Conservation (phyloP, 306 rosid species). For the Begonia masoniana region DNA sequence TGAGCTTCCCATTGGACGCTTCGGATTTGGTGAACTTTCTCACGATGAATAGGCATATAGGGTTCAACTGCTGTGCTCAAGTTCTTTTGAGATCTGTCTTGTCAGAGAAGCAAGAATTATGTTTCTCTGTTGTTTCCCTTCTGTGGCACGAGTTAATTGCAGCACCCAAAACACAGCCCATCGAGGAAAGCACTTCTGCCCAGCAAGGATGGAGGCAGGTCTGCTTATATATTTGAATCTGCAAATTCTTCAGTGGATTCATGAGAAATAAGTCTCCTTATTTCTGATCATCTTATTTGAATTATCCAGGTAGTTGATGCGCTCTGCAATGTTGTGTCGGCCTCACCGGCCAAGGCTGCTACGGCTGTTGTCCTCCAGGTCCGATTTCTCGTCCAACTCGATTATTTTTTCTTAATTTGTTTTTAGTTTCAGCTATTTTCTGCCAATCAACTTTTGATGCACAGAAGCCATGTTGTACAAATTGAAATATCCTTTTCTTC, state of each 20-base stretch:
- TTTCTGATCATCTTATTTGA: too few species aligned
- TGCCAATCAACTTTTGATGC: too few species aligned
- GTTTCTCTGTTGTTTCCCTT: slow-evolving; percentile 89
- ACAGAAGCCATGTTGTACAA: too few species aligned
- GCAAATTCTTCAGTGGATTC: too few species aligned
- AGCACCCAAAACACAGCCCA: slow-evolving; percentile 85
- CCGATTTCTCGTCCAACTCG: slow-evolving; percentile 14
- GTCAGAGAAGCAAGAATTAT: slow-evolving; percentile 74
- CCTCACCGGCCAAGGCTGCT: slow-evolving; percentile 83
- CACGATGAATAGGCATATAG: slow-evolving; percentile 81
- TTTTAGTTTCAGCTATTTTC: too few species aligned
- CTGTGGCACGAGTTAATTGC: slow-evolving; percentile 91
- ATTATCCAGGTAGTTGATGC: slow-evolving; percentile 78
- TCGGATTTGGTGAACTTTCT: slow-evolving; percentile 98
- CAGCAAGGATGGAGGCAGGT: slow-evolving; percentile 99
- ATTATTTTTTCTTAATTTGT: background rate
- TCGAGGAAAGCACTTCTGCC: slow-evolving; percentile 91
- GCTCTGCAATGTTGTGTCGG: slow-evolving; percentile 86
- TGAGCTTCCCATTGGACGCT: slow-evolving; percentile 64
- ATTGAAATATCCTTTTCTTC: too few species aligned
- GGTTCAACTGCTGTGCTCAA: slow-evolving; percentile 70
- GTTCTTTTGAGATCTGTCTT: slow-evolving; percentile 70
- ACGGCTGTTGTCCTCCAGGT: slow-evolving; percentile 97
- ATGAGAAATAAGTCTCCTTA: too few species aligned
- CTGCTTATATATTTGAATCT: too few species aligned